These are phyloP conservation scores for Podila epigama DNA, from an alignment of 192 early-diverging fungal genomes.

Conservation along the genomic window DNA sequence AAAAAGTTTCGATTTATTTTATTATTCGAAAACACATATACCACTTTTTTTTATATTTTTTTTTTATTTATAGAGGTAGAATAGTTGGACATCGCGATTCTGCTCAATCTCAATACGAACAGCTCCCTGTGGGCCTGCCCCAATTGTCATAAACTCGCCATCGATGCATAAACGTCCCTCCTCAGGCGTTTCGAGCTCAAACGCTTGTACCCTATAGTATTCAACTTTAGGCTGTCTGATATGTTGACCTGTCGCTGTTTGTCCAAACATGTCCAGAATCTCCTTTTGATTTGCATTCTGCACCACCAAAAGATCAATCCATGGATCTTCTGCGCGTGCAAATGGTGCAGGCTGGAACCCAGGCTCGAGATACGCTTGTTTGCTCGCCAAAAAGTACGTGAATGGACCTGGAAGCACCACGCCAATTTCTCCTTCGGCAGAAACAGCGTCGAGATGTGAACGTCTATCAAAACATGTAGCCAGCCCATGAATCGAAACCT, in stretches of 20 bases:
- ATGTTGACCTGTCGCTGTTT: constrained; percentile 48
- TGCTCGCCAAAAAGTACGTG: constrained; percentile 56
- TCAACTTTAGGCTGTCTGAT: constrained; percentile 49
- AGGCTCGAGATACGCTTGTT: constrained; percentile 55
- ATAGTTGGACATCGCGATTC: neutral
- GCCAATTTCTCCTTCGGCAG: neutral
- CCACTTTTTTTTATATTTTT: neutral
- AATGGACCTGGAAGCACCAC: constrained; percentile 36
- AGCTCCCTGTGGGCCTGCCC: constrained; percentile 14
- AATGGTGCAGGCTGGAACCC: constrained; percentile 57
- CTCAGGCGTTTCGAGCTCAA: constrained; percentile 49
- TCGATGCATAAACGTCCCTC: constrained; percentile 54
- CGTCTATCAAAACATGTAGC: constrained; percentile 27
- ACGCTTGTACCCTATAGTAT: constrained; percentile 48
- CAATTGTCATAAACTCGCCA: constrained; percentile 49
- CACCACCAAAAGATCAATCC: constrained; percentile 54
- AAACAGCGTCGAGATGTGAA: neutral
- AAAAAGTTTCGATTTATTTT: too few species aligned
- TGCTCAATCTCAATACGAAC: constrained; percentile 30
- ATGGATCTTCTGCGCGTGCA: constrained; percentile 47
- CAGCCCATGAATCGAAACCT: constrained; percentile 28
- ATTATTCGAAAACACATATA: too few species aligned
- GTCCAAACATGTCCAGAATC: constrained; percentile 38
- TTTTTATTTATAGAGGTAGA: neutral
- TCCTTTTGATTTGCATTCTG: constrained; percentile 39